Evolutionary conservation across 2,329 filamentous ascomycete genomes (phyloP).

Genomic region (Microdochium paspali): DNA sequence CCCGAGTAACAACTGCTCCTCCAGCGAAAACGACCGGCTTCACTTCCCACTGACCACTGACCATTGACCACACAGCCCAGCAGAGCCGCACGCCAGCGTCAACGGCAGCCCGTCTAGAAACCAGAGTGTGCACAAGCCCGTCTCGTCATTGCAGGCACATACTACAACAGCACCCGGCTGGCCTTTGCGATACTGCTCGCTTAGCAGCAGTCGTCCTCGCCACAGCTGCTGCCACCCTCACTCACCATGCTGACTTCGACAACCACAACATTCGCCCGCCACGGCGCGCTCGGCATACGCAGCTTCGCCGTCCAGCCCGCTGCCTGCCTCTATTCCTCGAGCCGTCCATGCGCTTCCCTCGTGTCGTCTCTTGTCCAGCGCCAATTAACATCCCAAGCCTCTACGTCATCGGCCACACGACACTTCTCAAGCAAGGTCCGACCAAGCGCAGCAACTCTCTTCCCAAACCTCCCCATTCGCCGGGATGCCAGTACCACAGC

Average conservation of each 20-base stretch:
- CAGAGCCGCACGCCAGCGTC: neutral
- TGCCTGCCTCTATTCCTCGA: slow-evolving; percentile 12
- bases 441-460: slow-evolving; percentile 5
- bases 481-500: slow-evolving; percentile 15
- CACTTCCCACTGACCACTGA: neutral
- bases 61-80: neutral
- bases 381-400: slow-evolving; percentile 10
- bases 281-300: slow-evolving; percentile 15
- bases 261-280: slow-evolving; percentile 14
- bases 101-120: too few relatives aligned
- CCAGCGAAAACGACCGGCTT: neutral
- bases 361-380: slow-evolving; percentile 10
- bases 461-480: slow-evolving; percentile 12
- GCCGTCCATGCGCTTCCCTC: slow-evolving; percentile 6
- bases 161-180: neutral
- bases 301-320: slow-evolving; percentile 16
- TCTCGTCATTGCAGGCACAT: neutral
- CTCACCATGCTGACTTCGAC: slow-evolving; percentile 4
- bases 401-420: slow-evolving; percentile 4
- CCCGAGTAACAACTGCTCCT: neutral
- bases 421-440: slow-evolving; percentile 8
- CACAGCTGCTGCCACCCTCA: neutral
- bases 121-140: too few relatives aligned
- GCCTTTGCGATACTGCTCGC: neutral
- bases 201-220: neutral